Evolutionary conservation across 2,329 filamentous ascomycete genomes (phyloP).

Genomic region (Metarhizium robertsii): DNA sequence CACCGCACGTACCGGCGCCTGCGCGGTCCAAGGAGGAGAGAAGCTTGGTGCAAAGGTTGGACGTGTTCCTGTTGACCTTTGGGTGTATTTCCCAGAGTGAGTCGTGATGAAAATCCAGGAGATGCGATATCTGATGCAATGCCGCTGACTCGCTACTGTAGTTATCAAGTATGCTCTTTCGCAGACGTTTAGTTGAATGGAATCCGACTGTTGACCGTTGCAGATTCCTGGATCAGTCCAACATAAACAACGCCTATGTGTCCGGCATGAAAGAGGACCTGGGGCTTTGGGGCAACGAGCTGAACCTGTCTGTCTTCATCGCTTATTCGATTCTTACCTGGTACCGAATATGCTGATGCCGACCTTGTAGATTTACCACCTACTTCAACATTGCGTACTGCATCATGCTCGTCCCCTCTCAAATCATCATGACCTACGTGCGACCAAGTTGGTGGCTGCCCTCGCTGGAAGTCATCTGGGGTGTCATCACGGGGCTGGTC

Average conservation of each 20-base stretch:
- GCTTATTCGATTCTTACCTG: not conserved
- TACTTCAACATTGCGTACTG: slow-evolving; percentile 52
- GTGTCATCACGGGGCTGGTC: slow-evolving; percentile 17
- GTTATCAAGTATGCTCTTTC: not conserved
- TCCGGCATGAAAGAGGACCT: slow-evolving; percentile 38
- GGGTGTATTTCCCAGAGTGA: slow-evolving; percentile 21
- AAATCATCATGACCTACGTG: slow-evolving; percentile 27
- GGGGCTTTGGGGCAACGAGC: slow-evolving; percentile 26
- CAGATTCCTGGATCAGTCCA: slow-evolving; percentile 19
- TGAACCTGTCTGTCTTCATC: slow-evolving; percentile 6
- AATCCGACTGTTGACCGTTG: not conserved
- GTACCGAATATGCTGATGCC: not conserved
- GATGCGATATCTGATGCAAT: no score
- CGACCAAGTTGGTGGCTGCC: slow-evolving; percentile 29
- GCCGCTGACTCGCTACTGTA: not conserved
- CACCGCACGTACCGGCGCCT: not conserved
- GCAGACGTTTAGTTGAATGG: no score
- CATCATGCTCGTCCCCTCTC: slow-evolving; percentile 30
- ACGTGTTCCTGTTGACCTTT: slow-evolving; percentile 17
- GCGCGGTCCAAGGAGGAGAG: slow-evolving; percentile 1
- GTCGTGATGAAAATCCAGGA: not conserved
- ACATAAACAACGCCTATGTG: slow-evolving; percentile 25
- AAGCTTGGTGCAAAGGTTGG: slow-evolving; percentile 5
- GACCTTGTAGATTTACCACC: slow-evolving; percentile 21
- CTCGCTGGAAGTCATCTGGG: slow-evolving; percentile 22